Conservation (phyloP, 2,329 filamentous ascomycete genomes). For the Phaeosphaeria sp. region DNA sequence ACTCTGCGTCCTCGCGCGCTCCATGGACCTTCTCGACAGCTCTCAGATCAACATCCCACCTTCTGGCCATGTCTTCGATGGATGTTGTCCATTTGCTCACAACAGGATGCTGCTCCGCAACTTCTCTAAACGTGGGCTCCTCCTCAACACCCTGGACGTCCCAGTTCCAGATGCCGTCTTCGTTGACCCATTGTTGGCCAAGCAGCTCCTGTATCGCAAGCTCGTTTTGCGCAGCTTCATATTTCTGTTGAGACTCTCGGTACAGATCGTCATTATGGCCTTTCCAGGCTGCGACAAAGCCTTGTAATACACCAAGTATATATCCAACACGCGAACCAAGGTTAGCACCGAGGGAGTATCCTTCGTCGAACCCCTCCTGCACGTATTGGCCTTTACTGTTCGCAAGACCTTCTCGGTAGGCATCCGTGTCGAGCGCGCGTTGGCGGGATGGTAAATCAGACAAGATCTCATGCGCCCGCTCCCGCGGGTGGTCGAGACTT, state of each 20-base stretch:
- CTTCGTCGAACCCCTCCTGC: constrained; percentile 90
- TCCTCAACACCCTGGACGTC: constrained; percentile 52
- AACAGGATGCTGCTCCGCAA: constrained; percentile 72
- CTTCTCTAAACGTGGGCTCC: constrained; percentile 45
- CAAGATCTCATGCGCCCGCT: constrained; percentile 52
- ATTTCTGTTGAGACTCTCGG: constrained; percentile 38
- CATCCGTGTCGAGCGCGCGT: constrained; percentile 78
- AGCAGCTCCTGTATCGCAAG: constrained; percentile 70
- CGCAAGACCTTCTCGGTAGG: constrained; percentile 88
- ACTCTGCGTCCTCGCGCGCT: constrained; percentile 42
- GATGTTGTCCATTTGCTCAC: constrained; percentile 65
- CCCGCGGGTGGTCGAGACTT: background rate
- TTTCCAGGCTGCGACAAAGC: constrained; percentile 62
- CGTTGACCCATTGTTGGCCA: constrained; percentile 68
- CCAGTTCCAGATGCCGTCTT: constrained; percentile 75
- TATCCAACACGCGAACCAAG: constrained; percentile 77
- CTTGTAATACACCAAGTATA: constrained; percentile 79
- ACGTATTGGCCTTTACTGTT: constrained; percentile 76
- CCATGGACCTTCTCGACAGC: constrained; percentile 45
- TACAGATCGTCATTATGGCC: constrained; percentile 30
- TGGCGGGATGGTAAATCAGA: constrained; percentile 79
- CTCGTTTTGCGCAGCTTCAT: constrained; percentile 61
- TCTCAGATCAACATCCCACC: constrained; percentile 49
- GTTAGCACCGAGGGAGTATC: constrained; percentile 82
- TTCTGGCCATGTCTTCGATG: constrained; percentile 51